Evolutionary conservation across 805 yeast genomes (phyloP).

Genomic region (Candida lessepsii): DNA sequence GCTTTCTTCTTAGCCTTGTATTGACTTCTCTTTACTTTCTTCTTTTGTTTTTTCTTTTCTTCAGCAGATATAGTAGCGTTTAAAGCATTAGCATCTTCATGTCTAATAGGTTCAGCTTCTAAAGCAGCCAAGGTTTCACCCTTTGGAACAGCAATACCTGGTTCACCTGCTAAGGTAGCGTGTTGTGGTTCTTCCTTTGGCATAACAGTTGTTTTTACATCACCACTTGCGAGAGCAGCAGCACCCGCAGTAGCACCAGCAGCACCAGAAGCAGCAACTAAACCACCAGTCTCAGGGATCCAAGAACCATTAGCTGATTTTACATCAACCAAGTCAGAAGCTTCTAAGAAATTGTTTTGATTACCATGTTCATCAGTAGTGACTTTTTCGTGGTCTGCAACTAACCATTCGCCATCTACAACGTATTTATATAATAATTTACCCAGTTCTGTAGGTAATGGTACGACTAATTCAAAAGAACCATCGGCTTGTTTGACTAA

Average conservation of each 20-base stretch:
- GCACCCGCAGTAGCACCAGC: constrained; percentile 11
- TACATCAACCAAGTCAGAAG: constrained; percentile 29
- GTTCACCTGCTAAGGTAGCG: constrained; percentile 54
- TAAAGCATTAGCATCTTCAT: constrained; percentile 48
- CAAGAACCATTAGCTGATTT: constrained; percentile 18
- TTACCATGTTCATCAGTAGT: constrained; percentile 51
- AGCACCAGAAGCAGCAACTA: constrained; percentile 47
- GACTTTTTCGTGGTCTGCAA: constrained; percentile 35
- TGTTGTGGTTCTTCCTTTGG: constrained; percentile 33
- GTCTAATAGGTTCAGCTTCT: constrained; percentile 53
- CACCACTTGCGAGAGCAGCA: constrained; percentile 11
- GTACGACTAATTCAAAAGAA: constrained; percentile 58
- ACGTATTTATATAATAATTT: constrained; percentile 57
- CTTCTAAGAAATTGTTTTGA: constrained; percentile 49
- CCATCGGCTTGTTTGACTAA: constrained; percentile 61
- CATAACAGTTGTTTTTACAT: constrained; percentile 33
- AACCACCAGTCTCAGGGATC: constrained; percentile 36
- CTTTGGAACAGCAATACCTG: constrained; percentile 68
- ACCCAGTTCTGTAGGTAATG: constrained; percentile 44
- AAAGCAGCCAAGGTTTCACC: constrained; percentile 68
- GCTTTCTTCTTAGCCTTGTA: constrained; percentile 43
- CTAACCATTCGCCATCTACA: constrained; percentile 69
- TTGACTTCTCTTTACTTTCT: constrained; percentile 43
- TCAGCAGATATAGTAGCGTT: constrained; percentile 43
- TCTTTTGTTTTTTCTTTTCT: constrained; percentile 42